These are phyloP conservation scores for Colletotrichum phormii DNA, from an alignment of 2,329 filamentous ascomycete genomes.

Conservation along the genomic window DNA sequence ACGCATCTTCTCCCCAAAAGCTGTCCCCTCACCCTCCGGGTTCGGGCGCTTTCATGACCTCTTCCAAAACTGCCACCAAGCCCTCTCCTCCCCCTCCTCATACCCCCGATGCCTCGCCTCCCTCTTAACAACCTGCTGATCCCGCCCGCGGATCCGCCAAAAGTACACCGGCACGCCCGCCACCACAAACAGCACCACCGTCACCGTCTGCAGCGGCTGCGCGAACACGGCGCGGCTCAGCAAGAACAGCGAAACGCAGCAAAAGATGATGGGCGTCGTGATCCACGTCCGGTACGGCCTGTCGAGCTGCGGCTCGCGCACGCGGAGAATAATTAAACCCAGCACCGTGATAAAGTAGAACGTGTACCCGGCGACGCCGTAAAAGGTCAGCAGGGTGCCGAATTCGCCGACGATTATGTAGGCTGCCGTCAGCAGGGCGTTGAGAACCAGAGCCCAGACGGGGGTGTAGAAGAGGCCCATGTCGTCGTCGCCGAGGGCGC, in stretches of 20 bases:
- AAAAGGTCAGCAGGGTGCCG: conserved; percentile 91
- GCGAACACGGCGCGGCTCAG: conserved; percentile 90
- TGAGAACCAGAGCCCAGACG: conserved; percentile 90
- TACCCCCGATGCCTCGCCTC: conserved; percentile 42
- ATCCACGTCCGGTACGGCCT: conserved; percentile 97
- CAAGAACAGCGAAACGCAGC: conserved; percentile 94
- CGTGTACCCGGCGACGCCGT: conserved; percentile 95
- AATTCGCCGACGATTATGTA: conserved; percentile 94
- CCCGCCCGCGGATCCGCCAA: conserved; percentile 80
- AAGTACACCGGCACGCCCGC: conserved; percentile 90
- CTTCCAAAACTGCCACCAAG: conserved; percentile 73
- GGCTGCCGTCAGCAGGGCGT: conserved; percentile 75
- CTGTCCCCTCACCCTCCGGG: not conserved
- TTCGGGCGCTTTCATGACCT: conserved; percentile 42
- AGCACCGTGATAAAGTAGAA: conserved; percentile 98
- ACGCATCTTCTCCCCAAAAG: too few species aligned
- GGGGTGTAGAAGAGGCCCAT: conserved; percentile 91
- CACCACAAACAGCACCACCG: conserved; percentile 86
- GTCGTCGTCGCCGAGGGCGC: conserved; percentile 79
- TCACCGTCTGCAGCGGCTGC: conserved; percentile 88
- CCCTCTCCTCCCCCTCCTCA: conserved; percentile 42
- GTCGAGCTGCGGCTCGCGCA: conserved; percentile 88
- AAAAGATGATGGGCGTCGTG: conserved; percentile 96
- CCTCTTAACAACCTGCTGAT: conserved; percentile 60
- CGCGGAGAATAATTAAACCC: conserved; percentile 89